Evolutionary conservation across 768 basidiomycete genomes (phyloP), one percentile per base, ranked within the genome.

Genomic region (Russula ochroleuca): DNA sequence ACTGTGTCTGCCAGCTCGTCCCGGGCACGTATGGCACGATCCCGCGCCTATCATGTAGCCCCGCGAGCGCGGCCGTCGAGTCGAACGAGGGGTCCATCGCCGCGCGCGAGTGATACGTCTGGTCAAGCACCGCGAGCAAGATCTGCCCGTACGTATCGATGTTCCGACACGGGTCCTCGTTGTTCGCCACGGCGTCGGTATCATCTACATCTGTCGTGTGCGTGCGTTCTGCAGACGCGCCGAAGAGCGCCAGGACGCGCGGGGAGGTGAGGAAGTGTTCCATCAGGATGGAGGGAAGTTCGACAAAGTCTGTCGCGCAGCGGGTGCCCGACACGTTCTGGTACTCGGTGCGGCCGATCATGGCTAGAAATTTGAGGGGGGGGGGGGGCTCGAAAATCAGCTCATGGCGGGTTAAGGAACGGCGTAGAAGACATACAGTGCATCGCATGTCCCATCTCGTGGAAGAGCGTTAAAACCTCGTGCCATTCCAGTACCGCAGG

Each of bases 391-490:
- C n/a, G n/a, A n/a, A n/a, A n/a, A 5, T 37, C 2, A 33, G 50
- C 25, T 35, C 8, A 15, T 33, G 51, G 63, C 53, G 59, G 55
- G 63, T 6, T 61, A 38, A 50, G 19, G 57, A 35, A 19, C 0
- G 43, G 21, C 11, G 9, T 31, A 31, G 21, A 43, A 59, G 50
- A 80, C 94, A 80, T 71, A 98, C 97, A 99, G 73, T 99, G 97
- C 84, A 99, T 94, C 13, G 97, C 97, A 76, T 99, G 97, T 0
- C 97, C 97, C 94, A 98, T 97, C 76, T 99, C 97, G 70, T 99
- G 97, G 76, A 94, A 97, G 25, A 98, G 77, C 2, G 96, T 98
- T 72, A 90, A 79, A 10, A 98, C 92, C 69, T 98, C 94, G 69
- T 90, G 88, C 94, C 95, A 98, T 61, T 87, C 85, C 23, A 99